Percentiles rank a stretch among this genome's conserved stretches.
Conservation (phyloP, 495 filamentous ascomycete species). For the Evernia prunastri region DNA sequence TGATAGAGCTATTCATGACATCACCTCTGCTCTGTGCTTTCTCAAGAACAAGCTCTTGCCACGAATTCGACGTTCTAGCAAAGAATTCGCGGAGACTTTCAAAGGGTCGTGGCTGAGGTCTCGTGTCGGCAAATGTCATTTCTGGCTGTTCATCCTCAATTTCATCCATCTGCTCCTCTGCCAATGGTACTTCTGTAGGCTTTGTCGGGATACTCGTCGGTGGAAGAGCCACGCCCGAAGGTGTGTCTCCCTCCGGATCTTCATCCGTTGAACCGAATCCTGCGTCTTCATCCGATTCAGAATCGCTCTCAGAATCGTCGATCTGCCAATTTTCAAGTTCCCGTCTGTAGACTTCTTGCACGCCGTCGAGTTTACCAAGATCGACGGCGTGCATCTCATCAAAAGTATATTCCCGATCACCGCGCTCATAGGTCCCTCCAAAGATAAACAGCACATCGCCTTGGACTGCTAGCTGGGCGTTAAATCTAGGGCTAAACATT, state of each 20-base stretch:
- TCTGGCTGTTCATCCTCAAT: slow-evolving; percentile 53
- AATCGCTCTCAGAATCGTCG: slow-evolving; percentile 61
- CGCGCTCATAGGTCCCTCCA: slow-evolving; percentile 91
- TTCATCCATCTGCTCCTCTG: slow-evolving; percentile 56
- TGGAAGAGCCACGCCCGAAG: slow-evolving; percentile 16
- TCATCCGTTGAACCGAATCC: slow-evolving; percentile 63
- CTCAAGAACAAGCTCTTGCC: slow-evolving; percentile 79
- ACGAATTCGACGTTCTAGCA: slow-evolving; percentile 74
- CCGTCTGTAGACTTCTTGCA: slow-evolving; percentile 77
- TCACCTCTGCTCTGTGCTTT: slow-evolving; percentile 53
- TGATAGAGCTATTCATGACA: slow-evolving; percentile 56
- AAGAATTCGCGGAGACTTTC: slow-evolving; percentile 91
- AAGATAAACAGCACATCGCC: slow-evolving; percentile 89
- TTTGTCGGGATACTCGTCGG: slow-evolving; percentile 30
- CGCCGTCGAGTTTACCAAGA: slow-evolving; percentile 84
- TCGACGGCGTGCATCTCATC: slow-evolving; percentile 91
- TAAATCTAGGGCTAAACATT: slow-evolving; percentile 78
- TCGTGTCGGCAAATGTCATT: slow-evolving; percentile 41
- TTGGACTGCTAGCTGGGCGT: slow-evolving; percentile 81
- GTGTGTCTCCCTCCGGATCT: slow-evolving; percentile 40
- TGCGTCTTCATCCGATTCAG: slow-evolving; percentile 55
- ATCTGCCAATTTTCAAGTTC: slow-evolving; percentile 84
- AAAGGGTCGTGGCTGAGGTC: slow-evolving; percentile 67
- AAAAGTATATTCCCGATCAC: slow-evolving; percentile 87
- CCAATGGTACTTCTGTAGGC: slow-evolving; percentile 27